Conservation (phyloP, 768 basidiomycete genomes). For the Hygrophorus pudorinus region DNA sequence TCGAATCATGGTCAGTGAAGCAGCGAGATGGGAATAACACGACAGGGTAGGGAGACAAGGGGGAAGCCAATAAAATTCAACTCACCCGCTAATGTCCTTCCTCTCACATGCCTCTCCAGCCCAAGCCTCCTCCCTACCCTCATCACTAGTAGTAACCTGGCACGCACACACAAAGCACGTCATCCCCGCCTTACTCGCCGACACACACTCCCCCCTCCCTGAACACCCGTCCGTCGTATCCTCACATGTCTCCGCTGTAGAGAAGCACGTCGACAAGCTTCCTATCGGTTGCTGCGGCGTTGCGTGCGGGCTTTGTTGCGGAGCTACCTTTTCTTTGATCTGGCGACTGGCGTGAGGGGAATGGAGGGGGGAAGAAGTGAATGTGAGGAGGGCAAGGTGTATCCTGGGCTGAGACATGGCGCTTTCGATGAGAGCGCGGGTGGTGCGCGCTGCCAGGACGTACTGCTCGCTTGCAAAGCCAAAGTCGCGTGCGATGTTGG, state of each 20-base stretch:
- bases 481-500: conserved; percentile 33
- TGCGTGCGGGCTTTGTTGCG: conserved; percentile 31
- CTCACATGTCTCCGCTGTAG: conserved; percentile 40
- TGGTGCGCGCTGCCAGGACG: conserved; percentile 27
- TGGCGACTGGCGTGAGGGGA: conserved; percentile 20
- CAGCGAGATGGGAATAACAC: conserved; percentile 1
- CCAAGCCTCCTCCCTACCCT: conserved; percentile 55
- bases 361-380: conserved; percentile 20
- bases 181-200: conserved; percentile 48
- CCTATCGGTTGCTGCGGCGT: conserved; percentile 45
- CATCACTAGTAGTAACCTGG: conserved; percentile 35
- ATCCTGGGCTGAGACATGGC: conserved; percentile 29
- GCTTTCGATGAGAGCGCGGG: conserved; percentile 39
- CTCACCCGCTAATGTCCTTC: conserved; percentile 74
- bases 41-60: background rate
- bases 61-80: too few species aligned
- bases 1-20: background rate
- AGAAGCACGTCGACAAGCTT: conserved; percentile 54
- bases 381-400: conserved; percentile 45
- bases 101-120: conserved; percentile 69
- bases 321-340: conserved; percentile 9
- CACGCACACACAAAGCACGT: conserved; percentile 49
- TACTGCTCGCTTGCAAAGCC: conserved; percentile 51
- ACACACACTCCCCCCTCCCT: conserved; percentile 57
- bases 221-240: conserved; percentile 61